A percentile compares a stretch with the other conserved stretches of the same genome.
Conservation (phyloP, 148 eudicot genomes). For the Rhododendron henanense region DNA sequence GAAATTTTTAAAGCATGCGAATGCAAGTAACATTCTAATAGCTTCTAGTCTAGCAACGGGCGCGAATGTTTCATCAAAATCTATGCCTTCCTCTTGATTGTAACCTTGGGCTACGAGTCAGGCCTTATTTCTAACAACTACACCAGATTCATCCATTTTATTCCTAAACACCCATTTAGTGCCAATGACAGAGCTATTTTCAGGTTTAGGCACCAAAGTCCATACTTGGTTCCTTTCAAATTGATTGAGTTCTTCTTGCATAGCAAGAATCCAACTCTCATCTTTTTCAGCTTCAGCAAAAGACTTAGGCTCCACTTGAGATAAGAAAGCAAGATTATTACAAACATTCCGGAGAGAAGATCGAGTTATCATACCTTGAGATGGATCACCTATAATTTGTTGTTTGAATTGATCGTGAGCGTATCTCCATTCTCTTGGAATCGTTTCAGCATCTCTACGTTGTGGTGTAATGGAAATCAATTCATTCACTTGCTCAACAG, state of each 20-base stretch:
- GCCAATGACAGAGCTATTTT: neutral
- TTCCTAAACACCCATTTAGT: neutral
- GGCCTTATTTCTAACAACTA: neutral
- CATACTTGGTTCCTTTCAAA: neutral
- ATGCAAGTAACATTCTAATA: neutral
- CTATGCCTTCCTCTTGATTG: neutral
- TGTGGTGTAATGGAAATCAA: neutral
- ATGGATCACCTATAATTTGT: neutral
- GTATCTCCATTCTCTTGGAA: neutral
- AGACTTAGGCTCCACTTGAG: neutral
- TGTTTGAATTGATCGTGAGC: neutral
- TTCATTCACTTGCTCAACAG: too few relatives aligned
- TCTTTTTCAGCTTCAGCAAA: neutral
- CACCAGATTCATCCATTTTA: neutral
- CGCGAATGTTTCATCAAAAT: neutral
- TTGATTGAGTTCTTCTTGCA: neutral
- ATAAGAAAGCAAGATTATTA: neutral
- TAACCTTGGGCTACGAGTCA: neutral
- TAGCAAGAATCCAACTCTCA: neutral
- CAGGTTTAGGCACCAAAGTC: neutral
- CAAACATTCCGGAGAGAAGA: neutral
- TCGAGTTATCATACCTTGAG: neutral
- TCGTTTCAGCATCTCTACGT: neutral
- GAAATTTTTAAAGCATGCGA: neutral
- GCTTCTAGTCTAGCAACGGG: neutral